A percentile compares a stretch with the other conserved stretches of the same genome.
phyloP scores from a whole-genome alignment of 306 rosid genomes.

The Macrotyloma uniflorum region DNA sequence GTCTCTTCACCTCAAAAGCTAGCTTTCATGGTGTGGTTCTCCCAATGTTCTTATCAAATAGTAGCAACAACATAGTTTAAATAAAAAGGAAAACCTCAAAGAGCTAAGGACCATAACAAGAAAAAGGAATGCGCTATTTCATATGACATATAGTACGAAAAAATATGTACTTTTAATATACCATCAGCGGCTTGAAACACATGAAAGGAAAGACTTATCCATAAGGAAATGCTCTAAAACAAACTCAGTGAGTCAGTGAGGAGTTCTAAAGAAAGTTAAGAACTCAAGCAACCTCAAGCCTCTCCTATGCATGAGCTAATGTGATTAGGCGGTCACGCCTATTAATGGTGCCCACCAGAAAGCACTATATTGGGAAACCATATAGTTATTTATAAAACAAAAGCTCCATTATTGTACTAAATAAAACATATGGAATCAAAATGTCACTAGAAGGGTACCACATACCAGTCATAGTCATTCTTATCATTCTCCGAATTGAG shows the following conservation, averaged over 20 bases:
- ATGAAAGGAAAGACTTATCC: no score
- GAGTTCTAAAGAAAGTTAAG: neutral
- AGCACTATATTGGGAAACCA: neutral
- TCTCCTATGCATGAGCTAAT: neutral
- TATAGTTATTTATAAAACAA: neutral
- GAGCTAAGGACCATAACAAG: neutral
- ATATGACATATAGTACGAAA: neutral
- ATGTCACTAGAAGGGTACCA: neutral
- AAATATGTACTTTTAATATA: neutral
- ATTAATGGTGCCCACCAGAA: neutral
- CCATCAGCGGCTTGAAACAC: neutral
- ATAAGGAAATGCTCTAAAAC: neutral
- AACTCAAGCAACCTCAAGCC: neutral
- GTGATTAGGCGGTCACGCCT: neutral
- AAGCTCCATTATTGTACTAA: slow-evolving; percentile 22
- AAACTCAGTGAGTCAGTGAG: no score
- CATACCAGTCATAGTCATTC: slow-evolving; percentile 92
- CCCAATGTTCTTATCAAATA: neutral
- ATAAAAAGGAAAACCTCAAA: neutral
- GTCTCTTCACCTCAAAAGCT: neutral
- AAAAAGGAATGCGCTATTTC: neutral
- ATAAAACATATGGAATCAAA: slow-evolving; percentile 12
- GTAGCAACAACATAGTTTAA: neutral
- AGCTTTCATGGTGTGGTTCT: neutral
- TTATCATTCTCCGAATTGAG: slow-evolving; percentile 81